These are phyloP conservation scores for Yamadazyma takamatsuzukensis DNA, from an alignment of 805 yeast species.

Conservation along the genomic window DNA sequence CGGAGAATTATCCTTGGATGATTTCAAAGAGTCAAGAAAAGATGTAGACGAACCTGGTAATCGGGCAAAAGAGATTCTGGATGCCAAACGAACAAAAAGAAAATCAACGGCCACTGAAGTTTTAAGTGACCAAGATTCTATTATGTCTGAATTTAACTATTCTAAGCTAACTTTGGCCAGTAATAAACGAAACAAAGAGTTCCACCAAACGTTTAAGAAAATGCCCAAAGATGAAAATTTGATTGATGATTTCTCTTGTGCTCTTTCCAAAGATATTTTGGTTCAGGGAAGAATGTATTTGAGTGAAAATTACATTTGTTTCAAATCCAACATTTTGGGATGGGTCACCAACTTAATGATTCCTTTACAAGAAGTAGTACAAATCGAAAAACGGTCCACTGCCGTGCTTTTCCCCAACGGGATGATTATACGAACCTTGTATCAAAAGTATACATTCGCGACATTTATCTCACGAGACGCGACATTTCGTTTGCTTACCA, in stretches of 20 bases:
- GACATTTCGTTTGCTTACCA: conserved; percentile 48
- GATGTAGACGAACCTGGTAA: conserved; percentile 10
- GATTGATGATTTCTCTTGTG: conserved; percentile 64
- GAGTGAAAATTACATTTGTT: conserved; percentile 52
- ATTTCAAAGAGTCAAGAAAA: conserved; percentile 11
- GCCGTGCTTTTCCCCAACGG: conserved; percentile 71
- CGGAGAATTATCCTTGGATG: conserved; percentile 36
- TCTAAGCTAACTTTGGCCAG: conserved; percentile 30
- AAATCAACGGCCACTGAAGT: conserved; percentile 11
- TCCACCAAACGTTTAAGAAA: conserved; percentile 56
- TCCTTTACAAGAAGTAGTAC: conserved; percentile 58
- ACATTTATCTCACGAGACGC: conserved; percentile 60
- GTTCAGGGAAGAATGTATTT: conserved; percentile 65
- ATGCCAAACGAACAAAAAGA: conserved; percentile 12
- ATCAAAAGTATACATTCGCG: conserved; percentile 61
- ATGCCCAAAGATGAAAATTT: conserved; percentile 49
- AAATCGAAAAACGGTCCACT: conserved; percentile 61
- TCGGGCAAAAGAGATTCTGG: not conserved
- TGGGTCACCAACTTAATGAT: conserved; percentile 58
- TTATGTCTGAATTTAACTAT: conserved; percentile 1
- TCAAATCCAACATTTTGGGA: conserved; percentile 66
- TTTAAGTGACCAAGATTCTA: conserved; percentile 8
- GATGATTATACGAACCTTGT: conserved; percentile 58
- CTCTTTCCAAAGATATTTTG: conserved; percentile 60
- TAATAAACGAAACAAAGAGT: conserved; percentile 54